Evolutionary conservation across 2,329 filamentous ascomycete species (phyloP), one percentile per base, ranked within the genome.

Genomic region (Nigrograna mackinnonii): DNA sequence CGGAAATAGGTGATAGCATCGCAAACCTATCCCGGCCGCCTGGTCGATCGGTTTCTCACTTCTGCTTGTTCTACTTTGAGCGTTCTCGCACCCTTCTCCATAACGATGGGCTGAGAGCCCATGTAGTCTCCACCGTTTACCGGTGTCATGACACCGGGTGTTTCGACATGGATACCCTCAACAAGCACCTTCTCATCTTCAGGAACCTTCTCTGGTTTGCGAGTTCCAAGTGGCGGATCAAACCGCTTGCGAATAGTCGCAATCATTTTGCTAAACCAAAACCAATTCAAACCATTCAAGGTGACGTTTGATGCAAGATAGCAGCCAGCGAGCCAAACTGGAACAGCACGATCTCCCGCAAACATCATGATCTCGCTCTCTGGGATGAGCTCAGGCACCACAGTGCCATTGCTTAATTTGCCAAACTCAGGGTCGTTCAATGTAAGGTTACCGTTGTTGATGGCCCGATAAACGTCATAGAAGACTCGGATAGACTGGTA

Each of bases 181-280:
- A 67, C 51, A 4, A 66, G 39, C 7, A 66, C 60, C 42, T 60
- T 49, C 37, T 58, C 59, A 3, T 51, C 42, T 26, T 41, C 37
- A 17, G 11, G 28, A 5, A 46, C 48, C 32, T 40, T 38, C 16
- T 57, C 52, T 1, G 54, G 42, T 28, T 54, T 60, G 11, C 47
- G 50, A n/a, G 75, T 77, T 30, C 74, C 74, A 13, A 71, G 62
- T 5, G 75, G 85, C 68, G 76, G 75, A 46, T 82, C 78, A 61
- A 94, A 94, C 19, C 89, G 79, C 73, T 88, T 91, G 46, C 84
- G 78, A 11, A 94, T 82, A 6, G 89, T 87, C 46, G 82, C 77
- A 49, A 95, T 84, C 89, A 95, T 95, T 79, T 89, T 90, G 60
- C 83, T 77, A 64, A 92, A 94, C 89, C 89, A 95, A 70, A 85